Evolutionary conservation across 2,329 filamentous ascomycete genomes (phyloP).

Genomic region (Cercospora beticola): DNA sequence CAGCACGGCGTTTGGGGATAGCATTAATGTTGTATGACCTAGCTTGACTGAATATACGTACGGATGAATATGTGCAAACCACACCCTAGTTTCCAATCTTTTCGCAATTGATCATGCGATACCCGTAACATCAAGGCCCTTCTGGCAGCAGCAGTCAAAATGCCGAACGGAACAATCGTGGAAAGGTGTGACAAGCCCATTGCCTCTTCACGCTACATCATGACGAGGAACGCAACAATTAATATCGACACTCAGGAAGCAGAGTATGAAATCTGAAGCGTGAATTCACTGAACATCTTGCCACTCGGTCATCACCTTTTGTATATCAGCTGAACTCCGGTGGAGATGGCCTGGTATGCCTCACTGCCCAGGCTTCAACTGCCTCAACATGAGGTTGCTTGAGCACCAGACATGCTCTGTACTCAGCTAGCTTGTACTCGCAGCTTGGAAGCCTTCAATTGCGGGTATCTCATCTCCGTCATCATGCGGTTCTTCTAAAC

Average conservation of each 20-base stretch:
- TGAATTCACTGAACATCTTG: background rate
- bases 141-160: background rate
- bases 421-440: background rate
- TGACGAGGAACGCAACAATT: background rate
- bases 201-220: background rate
- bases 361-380: background rate
- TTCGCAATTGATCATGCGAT: background rate
- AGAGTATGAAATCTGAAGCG: background rate
- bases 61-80: background rate
- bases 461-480: background rate
- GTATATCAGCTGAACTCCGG: no score
- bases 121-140: background rate
- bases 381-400: background rate
- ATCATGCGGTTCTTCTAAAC: background rate
- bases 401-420: background rate
- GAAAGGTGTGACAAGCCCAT: background rate
- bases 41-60: background rate
- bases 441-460: background rate
- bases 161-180: background rate
- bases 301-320: background rate
- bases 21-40: conserved; percentile 3
- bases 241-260: no score
- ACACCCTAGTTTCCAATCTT: background rate
- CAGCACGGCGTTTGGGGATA: background rate
- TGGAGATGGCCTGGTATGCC: no score